Evolutionary conservation across 495 filamentous ascomycete genomes (phyloP), one percentile per base, ranked within the genome.

Genomic region (Hamigera avellanea): DNA sequence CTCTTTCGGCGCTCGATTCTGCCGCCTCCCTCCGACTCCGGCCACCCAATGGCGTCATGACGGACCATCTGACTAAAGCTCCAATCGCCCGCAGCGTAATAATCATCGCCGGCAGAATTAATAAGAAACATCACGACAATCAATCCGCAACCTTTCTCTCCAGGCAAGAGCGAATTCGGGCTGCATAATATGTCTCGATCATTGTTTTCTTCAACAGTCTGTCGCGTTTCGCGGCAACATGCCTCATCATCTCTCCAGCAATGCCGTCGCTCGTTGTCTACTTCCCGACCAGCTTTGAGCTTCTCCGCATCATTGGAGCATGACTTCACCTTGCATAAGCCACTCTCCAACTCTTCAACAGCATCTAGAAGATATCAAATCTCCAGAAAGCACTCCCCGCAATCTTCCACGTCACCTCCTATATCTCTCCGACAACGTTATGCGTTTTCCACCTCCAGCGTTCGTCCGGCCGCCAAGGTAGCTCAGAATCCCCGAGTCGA

Each of bases 401-500:
- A 10, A 2, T 12, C 15, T 19, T 25, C 25, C 23, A 15, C n/a
- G 14, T 30, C 26, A 13, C 35, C 21, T 32, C 42, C 19, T 33
- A 37, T 30, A 16, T 37, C 6, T 35, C 26, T 26, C 14, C 44
- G 40, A n/a, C 48, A 52, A 14, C 42, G 42, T 16, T 33, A 36
- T 39, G 47, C 52, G 6, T 65, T 65, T 19, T 61, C 61, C 19
- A 45, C 61, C 17, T 57, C 61, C 13, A 30, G 56, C 17, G 14
- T 49, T 29, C 51, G 53, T 6, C 37, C 44, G 5, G 53, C 51
- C 17, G 49, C 57, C 21, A 53, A 54, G 39, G 50, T 62, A 12
- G 29, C 43, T 32, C 59, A 61, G 35, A 66, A 66, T 21, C 59
- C 59, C 40, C 51, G 56, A 42, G 47, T 48, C 25, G 78, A 80